Evolutionary conservation across 176 grass and related monocot genomes (phyloP).

Genomic region (Zea mays): Zm-B73-REFERENCE-NAM-5.0 NC_050099.1:159822501-159823000

Average conservation of each 20-base stretch:
- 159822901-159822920: neutral
- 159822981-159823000: neutral
- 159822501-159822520: neutral
- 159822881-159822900: neutral
- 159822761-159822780: neutral
- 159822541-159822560: constrained; percentile 62
- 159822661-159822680: constrained; percentile 57
- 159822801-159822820: neutral
- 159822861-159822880: neutral
- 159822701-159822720: constrained; percentile 10
- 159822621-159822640: constrained; percentile 59
- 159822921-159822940: neutral
- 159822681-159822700: neutral
- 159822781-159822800: neutral
- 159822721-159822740: neutral
- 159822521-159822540: constrained; percentile 25
- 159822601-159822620: constrained; percentile 74
- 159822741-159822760: neutral
- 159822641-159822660: constrained; percentile 54
- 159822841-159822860: too few relatives aligned
- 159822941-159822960: neutral
- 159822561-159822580: constrained; percentile 55
- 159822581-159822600: constrained; percentile 77
- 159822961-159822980: neutral
- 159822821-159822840: too few relatives aligned